Percentiles rank a stretch among this genome's conserved stretches.
Evolutionary conservation across 805 yeast genomes (phyloP).

Genomic region (Suhomyces faveliae): DNA sequence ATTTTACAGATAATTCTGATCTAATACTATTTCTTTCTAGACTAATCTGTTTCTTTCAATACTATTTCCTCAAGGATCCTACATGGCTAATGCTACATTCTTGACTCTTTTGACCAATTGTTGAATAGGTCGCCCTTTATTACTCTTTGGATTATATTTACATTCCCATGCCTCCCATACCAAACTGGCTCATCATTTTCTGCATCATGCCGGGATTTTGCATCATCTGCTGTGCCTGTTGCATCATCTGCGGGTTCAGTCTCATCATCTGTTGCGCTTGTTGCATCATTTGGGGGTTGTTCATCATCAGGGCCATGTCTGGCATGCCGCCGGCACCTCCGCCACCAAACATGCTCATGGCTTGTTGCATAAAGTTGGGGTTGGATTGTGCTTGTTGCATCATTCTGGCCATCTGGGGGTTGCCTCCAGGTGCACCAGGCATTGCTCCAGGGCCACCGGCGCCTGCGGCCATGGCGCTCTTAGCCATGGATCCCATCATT

Average conservation of each 20-base stretch:
- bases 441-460: constrained; percentile 21
- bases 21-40: too few relatives aligned
- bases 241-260: constrained; percentile 45
- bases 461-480: constrained; percentile 54
- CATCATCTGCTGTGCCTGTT: constrained; percentile 45
- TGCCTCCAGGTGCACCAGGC: constrained; percentile 21
- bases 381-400: constrained; percentile 55
- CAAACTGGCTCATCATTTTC: constrained; percentile 67
- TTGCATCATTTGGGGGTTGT: constrained; percentile 50
- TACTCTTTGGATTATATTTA: not conserved
- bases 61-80: too few relatives aligned
- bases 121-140: not conserved
- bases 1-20: too few relatives aligned
- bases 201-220: constrained; percentile 70
- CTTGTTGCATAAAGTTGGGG: constrained; percentile 56
- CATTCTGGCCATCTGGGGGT: constrained; percentile 49
- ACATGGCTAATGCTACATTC: too few relatives aligned
- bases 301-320: constrained; percentile 60
- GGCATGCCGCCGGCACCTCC: constrained; percentile 50
- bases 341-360: constrained; percentile 61
- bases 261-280: constrained; percentile 49
- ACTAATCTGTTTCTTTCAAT: too few relatives aligned
- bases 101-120: too few relatives aligned
- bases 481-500: constrained; percentile 94
- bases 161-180: constrained; percentile 22